Conservation (phyloP, 306 rosid species). For the Quercus engelmannii region DNA sequence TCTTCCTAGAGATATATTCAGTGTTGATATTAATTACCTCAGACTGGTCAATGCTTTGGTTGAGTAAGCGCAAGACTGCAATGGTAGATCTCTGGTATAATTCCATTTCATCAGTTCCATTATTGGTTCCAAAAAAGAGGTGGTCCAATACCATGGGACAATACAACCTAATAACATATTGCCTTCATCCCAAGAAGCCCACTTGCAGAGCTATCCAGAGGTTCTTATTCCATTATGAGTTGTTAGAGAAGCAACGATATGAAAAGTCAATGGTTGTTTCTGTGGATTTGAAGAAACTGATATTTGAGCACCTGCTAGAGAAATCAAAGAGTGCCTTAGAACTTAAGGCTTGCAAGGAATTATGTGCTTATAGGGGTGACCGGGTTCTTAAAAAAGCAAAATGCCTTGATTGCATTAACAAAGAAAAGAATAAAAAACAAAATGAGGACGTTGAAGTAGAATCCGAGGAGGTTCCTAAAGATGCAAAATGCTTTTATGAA, state of each 20-base stretch:
- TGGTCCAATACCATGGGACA: constrained; percentile 29
- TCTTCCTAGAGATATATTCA: no score
- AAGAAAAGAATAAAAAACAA: no score
- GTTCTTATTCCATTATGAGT: no score
- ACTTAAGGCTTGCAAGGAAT: neutral
- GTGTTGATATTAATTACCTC: no score
- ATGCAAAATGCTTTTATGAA: no score
- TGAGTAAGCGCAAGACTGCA: no score
- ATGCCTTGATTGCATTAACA: no score
- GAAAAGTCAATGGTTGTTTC: neutral
- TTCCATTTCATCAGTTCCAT: no score
- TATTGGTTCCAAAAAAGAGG: neutral
- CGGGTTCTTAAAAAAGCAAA: neutral
- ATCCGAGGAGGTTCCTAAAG: no score
- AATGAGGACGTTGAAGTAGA: no score
- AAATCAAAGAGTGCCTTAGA: neutral
- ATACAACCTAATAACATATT: constrained; percentile 15
- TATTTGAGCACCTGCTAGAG: neutral
- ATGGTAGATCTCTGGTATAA: no score
- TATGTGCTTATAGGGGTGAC: constrained; percentile 8
- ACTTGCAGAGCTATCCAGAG: neutral
- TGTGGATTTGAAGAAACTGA: constrained; percentile 1
- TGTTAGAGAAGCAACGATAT: neutral
- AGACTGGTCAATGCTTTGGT: no score
- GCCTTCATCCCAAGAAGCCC: neutral